phyloP scores from a whole-genome alignment of 352 stramenopile species.

The Phytophthora tentaculata region DNA sequence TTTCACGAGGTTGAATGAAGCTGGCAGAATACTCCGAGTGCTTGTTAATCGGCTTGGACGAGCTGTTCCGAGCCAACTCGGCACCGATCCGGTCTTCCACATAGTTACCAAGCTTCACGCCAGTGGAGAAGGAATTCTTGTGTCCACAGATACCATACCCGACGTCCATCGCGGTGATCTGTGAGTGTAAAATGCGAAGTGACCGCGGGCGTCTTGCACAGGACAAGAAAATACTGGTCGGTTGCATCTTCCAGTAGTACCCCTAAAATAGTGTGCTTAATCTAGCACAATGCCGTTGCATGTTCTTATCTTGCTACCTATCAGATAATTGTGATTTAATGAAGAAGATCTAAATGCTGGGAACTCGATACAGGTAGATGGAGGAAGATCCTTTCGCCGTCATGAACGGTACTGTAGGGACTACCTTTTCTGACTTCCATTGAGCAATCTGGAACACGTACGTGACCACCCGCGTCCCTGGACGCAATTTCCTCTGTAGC shows the following conservation, averaged over 20 bases:
- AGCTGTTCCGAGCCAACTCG: conserved; percentile 47
- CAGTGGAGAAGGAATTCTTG: conserved; percentile 83
- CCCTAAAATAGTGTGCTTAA: too few species aligned
- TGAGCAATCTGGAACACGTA: conserved; percentile 75
- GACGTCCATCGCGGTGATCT: conserved; percentile 34
- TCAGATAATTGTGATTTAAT: background rate
- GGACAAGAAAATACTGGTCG: conserved; percentile 14
- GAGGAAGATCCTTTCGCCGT: conserved; percentile 52
- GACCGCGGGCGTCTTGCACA: too few species aligned
- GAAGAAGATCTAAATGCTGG: background rate
- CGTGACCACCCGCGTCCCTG: conserved; percentile 59
- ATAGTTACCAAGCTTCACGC: conserved; percentile 85
- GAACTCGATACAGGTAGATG: conserved; percentile 58
- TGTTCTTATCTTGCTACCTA: conserved; percentile 8
- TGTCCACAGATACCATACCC: conserved; percentile 82
- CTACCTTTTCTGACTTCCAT: conserved; percentile 50
- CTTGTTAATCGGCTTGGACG: conserved; percentile 47
- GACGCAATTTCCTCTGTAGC: conserved; percentile 42
- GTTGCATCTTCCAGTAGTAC: background rate
- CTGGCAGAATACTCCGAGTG: conserved; percentile 58
- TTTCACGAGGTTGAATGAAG: conserved; percentile 59
- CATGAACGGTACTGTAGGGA: conserved; percentile 66
- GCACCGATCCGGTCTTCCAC: conserved; percentile 80
- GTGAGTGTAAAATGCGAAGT: background rate
- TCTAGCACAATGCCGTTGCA: conserved; percentile 4